phyloP scores from a whole-genome alignment of 129 eudicot genomes.

The Oenanthe sinensis region DNA sequence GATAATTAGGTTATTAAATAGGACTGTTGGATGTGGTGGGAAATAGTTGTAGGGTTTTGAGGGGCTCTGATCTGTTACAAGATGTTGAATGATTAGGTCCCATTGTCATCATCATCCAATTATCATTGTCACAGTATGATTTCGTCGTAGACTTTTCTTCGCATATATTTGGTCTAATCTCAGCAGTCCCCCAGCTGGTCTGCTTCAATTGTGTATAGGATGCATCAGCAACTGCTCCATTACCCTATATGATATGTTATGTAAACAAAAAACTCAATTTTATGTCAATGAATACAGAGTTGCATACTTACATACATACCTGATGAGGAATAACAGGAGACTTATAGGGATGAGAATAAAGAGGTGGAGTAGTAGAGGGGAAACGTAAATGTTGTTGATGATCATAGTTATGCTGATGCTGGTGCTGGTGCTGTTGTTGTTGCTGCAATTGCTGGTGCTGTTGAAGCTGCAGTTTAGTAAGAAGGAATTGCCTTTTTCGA shows the following conservation, averaged over 20 bases:
- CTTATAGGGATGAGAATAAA: conserved; percentile 3
- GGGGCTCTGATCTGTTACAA: conserved; percentile 33
- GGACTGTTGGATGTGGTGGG: conserved; percentile 41
- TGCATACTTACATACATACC: background rate
- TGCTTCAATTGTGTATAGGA: background rate
- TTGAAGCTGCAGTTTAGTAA: conserved; percentile 22
- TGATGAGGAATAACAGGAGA: background rate
- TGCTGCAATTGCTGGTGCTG: conserved; percentile 21
- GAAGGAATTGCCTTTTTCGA: conserved; percentile 37
- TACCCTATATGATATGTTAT: background rate
- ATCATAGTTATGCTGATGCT: conserved; percentile 13
- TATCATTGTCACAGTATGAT: conserved; percentile 16
- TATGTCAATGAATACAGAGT: too few relatives aligned
- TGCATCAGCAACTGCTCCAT: background rate
- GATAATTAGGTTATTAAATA: background rate
- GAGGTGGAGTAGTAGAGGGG: conserved; percentile 20
- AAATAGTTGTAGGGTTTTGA: conserved; percentile 79
- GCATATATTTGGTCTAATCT: background rate
- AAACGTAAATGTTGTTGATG: background rate
- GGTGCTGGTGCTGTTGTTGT: conserved; percentile 12
- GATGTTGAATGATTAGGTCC: conserved; percentile 29
- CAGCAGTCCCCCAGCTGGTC: background rate
- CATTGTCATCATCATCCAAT: conserved; percentile 35
- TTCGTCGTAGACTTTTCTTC: conserved; percentile 21
- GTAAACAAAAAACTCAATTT: background rate